Conservation (phyloP, 805 yeast species). For the Cyberlindnera misumaiensis region DNA sequence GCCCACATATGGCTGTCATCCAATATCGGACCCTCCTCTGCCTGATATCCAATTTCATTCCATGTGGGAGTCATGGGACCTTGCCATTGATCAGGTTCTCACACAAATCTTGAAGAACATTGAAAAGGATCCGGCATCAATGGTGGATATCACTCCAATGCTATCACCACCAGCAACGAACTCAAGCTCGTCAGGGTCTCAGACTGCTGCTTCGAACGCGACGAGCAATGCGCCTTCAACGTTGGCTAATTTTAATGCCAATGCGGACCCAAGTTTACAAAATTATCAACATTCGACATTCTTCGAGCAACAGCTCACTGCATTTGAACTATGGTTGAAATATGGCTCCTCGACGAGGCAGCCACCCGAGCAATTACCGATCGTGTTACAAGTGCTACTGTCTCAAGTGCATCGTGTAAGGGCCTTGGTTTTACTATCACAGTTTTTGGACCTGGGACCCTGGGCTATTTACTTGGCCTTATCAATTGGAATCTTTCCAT, state of each 20-base stretch:
- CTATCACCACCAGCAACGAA: slow-evolving; percentile 1
- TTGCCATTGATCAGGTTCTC: slow-evolving; percentile 91
- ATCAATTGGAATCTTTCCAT: slow-evolving; percentile 94
- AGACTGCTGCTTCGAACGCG: background rate
- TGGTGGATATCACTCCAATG: background rate
- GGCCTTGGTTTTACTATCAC: slow-evolving; percentile 76
- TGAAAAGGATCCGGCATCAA: slow-evolving; percentile 18
- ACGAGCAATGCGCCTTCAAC: background rate
- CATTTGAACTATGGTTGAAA: slow-evolving; percentile 93
- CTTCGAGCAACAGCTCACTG: slow-evolving; percentile 93
- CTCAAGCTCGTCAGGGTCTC: background rate
- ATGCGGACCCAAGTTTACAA: slow-evolving; percentile 20
- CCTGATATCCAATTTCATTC: slow-evolving; percentile 84
- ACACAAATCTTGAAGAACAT: slow-evolving; percentile 52
- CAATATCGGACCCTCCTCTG: slow-evolving; percentile 86
- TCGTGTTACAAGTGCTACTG: slow-evolving; percentile 82
- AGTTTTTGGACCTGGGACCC: slow-evolving; percentile 90
- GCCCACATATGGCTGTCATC: slow-evolving; percentile 91
- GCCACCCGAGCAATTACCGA: slow-evolving; percentile 94
- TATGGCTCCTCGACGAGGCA: slow-evolving; percentile 78
- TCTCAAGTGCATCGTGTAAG: slow-evolving; percentile 92
- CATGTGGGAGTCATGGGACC: slow-evolving; percentile 98
- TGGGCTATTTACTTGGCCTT: slow-evolving; percentile 94
- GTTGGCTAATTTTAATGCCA: background rate
- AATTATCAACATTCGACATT: slow-evolving; percentile 87